Conservation (phyloP, 2,329 filamentous ascomycete genomes). For the Fusarium sp. region DNA sequence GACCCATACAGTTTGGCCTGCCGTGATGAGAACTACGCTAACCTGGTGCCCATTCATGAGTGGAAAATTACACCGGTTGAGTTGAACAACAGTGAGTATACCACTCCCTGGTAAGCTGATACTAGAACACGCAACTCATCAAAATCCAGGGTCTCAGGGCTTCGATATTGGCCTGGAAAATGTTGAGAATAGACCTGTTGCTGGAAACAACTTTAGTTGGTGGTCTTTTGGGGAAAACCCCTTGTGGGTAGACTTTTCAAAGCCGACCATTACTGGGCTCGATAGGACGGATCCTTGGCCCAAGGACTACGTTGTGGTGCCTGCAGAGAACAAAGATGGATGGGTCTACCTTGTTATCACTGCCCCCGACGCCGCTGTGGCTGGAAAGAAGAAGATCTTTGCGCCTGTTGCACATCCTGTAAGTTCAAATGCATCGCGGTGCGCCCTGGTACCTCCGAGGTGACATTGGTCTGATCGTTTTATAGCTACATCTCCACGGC, state of each 20-base stretch:
- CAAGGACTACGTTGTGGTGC: slow-evolving; percentile 23
- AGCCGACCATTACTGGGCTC: slow-evolving; percentile 19
- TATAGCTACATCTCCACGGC: slow-evolving; percentile 17
- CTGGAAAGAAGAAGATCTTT: not conserved
- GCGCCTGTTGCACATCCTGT: slow-evolving; percentile 17
- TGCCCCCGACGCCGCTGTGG: not conserved
- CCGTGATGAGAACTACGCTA: not conserved
- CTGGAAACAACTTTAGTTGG: not conserved
- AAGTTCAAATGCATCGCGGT: not conserved
- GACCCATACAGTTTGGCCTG: not conserved
- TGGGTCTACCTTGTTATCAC: slow-evolving; percentile 31
- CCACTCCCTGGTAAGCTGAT: not conserved
- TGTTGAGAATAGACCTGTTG: not conserved
- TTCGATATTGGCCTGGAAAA: not conserved
- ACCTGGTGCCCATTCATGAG: not conserved
- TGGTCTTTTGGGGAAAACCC: slow-evolving; percentile 4
- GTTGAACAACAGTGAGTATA: not conserved
- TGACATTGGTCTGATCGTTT: not conserved
- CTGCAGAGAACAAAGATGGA: not conserved
- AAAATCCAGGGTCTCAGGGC: not conserved
- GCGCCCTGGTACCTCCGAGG: not conserved
- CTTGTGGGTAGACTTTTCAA: slow-evolving; percentile 28
- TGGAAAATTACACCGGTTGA: not conserved
- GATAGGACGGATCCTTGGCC: not conserved
- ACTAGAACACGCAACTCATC: not conserved